A percentile compares a stretch with the other conserved stretches of the same genome.
These are phyloP conservation scores for Ilyonectria destructans DNA, from an alignment of 2,329 filamentous ascomycete species.

Conservation along the genomic window DNA sequence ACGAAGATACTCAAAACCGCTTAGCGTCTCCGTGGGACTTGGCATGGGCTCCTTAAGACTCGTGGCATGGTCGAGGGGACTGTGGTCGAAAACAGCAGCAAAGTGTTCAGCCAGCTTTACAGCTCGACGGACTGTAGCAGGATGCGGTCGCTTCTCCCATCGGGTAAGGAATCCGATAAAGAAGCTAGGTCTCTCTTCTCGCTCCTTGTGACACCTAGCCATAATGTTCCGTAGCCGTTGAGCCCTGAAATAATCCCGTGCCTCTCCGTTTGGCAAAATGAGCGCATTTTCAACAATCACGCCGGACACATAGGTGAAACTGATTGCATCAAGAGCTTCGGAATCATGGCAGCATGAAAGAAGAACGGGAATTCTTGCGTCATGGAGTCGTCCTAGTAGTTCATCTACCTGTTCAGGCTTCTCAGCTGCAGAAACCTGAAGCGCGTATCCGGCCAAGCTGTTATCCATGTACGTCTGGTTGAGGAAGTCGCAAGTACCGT, in stretches of 20 bases:
- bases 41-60: constrained; percentile 4
- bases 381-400: constrained; percentile 23
- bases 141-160: constrained; percentile 30
- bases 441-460: constrained; percentile 24
- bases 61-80: constrained; percentile 23
- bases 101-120: constrained; percentile 41
- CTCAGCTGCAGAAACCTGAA: constrained; percentile 8
- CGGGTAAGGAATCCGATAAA: constrained; percentile 38
- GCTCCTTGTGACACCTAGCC: constrained; percentile 29
- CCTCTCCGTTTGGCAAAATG: constrained; percentile 35
- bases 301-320: constrained; percentile 27
- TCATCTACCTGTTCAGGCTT: constrained; percentile 23
- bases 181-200: constrained; percentile 34
- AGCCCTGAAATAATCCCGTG: constrained; percentile 38
- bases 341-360: constrained; percentile 35
- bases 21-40: constrained; percentile 27
- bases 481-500: constrained; percentile 25
- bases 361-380: constrained; percentile 27
- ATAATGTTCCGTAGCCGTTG: constrained; percentile 33
- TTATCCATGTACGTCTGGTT: constrained; percentile 15
- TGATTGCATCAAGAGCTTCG: constrained; percentile 29
- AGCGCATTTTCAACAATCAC: constrained; percentile 38
- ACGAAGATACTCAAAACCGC: constrained; percentile 38
- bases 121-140: constrained; percentile 35
- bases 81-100: constrained; percentile 36